Conservation (phyloP, 192 early-diverging fungal genomes). For the Dissophora globulifera region DNA sequence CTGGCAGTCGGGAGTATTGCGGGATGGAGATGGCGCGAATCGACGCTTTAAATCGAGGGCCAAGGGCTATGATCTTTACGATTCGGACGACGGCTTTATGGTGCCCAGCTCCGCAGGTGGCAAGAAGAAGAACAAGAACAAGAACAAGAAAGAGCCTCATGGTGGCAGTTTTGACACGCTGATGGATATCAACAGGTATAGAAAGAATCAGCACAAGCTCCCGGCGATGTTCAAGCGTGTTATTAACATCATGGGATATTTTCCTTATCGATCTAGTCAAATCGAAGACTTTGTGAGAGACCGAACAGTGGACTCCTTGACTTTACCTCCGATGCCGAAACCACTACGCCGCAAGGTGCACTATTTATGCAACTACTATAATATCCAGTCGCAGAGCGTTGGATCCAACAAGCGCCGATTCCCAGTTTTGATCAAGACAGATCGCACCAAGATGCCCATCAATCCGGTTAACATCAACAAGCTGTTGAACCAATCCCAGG, state of each 20-base stretch:
- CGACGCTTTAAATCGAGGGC: slow-evolving; percentile 33
- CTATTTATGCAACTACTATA: slow-evolving; percentile 57
- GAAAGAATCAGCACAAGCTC: background rate
- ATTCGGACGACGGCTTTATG: slow-evolving; percentile 39
- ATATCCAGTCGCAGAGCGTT: slow-evolving; percentile 57
- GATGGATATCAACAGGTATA: slow-evolving; percentile 40
- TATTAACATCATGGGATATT: too few relatives aligned
- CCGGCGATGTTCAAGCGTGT: too few relatives aligned
- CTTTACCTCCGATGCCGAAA: slow-evolving; percentile 59
- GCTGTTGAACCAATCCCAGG: slow-evolving; percentile 50
- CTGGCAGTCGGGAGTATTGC: slow-evolving; percentile 35
- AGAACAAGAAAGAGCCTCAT: slow-evolving; percentile 41
- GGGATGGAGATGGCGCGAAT: slow-evolving; percentile 37
- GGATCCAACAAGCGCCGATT: slow-evolving; percentile 54
- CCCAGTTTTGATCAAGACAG: slow-evolving; percentile 58
- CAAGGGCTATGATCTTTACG: slow-evolving; percentile 46
- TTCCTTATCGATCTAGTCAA: background rate
- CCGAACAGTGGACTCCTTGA: slow-evolving; percentile 32
- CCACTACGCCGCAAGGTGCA: slow-evolving; percentile 56
- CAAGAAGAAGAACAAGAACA: slow-evolving; percentile 35
- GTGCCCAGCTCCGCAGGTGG: slow-evolving; percentile 5
- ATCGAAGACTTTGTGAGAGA: slow-evolving; percentile 49
- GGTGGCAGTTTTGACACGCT: slow-evolving; percentile 34
- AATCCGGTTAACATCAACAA: slow-evolving; percentile 56
- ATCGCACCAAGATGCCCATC: slow-evolving; percentile 53